phyloP scores from a whole-genome alignment of 768 basidiomycete genomes.

The Amyloporia xantha region DNA sequence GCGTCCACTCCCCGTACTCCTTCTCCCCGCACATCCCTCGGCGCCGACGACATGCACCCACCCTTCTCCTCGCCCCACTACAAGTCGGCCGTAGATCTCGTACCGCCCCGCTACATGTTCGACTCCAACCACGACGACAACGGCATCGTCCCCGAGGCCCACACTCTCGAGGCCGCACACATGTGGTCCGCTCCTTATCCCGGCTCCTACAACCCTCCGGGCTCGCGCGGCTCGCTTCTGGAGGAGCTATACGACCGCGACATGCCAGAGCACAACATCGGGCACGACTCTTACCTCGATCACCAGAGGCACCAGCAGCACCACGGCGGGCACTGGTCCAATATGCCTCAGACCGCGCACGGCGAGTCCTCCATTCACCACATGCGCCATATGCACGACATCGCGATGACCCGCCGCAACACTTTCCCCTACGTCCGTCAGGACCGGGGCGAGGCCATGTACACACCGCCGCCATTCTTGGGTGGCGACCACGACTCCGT shows the following conservation, averaged over 20 bases:
- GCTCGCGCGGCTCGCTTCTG: conserved; percentile 50
- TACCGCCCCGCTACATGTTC: conserved; percentile 48
- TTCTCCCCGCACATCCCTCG: conserved; percentile 43
- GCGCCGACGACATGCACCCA: conserved; percentile 30
- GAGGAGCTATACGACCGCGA: conserved; percentile 68
- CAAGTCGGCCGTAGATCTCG: conserved; percentile 37
- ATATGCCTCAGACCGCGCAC: conserved; percentile 26
- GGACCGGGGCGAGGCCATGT: conserved; percentile 45
- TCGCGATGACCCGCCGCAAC: conserved; percentile 49
- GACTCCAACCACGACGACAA: conserved; percentile 39
- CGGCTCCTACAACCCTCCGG: conserved; percentile 26
- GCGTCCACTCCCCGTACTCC: conserved; percentile 69
- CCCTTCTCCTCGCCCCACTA: conserved; percentile 25
- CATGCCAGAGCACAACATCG: conserved; percentile 35
- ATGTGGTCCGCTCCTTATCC: conserved; percentile 30
- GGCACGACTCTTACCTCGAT: conserved; percentile 20
- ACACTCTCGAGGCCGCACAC: conserved; percentile 22
- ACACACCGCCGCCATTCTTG: conserved; percentile 38
- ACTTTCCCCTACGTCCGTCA: conserved; percentile 76
- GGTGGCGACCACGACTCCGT: conserved; percentile 35
- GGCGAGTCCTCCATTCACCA: conserved; percentile 27
- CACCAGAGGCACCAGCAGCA: conserved; percentile 19
- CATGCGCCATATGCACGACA: conserved; percentile 34
- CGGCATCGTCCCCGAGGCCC: conserved; percentile 31
- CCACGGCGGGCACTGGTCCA: conserved; percentile 21